Percentiles rank a stretch among this genome's conserved stretches.
phyloP scores from a whole-genome alignment of 1,139 yeast species.

The Scheffersomyces cryptocercus region DNA sequence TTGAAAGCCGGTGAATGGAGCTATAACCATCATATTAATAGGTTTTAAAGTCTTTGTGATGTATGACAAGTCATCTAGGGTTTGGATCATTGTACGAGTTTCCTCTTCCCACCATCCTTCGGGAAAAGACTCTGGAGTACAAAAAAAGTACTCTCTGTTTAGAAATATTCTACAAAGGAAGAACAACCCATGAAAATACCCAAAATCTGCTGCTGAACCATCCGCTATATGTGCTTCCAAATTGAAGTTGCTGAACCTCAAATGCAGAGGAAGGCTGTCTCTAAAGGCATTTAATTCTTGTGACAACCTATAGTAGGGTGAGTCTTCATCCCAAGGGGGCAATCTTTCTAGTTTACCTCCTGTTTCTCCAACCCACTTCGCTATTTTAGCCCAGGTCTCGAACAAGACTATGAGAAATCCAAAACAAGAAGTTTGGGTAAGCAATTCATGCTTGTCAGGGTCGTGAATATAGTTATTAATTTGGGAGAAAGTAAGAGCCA shows the following conservation, averaged over 20 bases:
- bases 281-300: conserved; percentile 21
- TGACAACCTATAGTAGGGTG: conserved; percentile 24
- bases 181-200: conserved; percentile 36
- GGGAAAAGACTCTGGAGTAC: conserved; percentile 30
- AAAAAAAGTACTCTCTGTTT: conserved; percentile 35
- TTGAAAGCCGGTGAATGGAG: conserved; percentile 41
- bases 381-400: conserved; percentile 34
- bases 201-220: conserved; percentile 34
- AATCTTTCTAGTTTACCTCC: conserved; percentile 27
- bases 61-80: conserved; percentile 25
- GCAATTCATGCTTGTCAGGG: conserved; percentile 2
- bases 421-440: conserved; percentile 17
- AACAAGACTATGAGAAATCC: conserved; percentile 29
- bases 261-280: conserved; percentile 21
- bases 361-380: conserved; percentile 35
- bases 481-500: conserved; percentile 15
- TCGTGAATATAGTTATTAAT: conserved; percentile 12
- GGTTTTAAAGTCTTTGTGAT: conserved; percentile 24
- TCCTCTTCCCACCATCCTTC: conserved; percentile 30
- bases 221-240: conserved; percentile 32
- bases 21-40: conserved; percentile 33
- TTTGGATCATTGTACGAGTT: conserved; percentile 20
- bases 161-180: conserved; percentile 33
- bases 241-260: conserved; percentile 26
- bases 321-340: conserved; percentile 29